Base-by-base conservation (phyloP, 169 alveolate species). In the Cystoisospora suis region DNA sequence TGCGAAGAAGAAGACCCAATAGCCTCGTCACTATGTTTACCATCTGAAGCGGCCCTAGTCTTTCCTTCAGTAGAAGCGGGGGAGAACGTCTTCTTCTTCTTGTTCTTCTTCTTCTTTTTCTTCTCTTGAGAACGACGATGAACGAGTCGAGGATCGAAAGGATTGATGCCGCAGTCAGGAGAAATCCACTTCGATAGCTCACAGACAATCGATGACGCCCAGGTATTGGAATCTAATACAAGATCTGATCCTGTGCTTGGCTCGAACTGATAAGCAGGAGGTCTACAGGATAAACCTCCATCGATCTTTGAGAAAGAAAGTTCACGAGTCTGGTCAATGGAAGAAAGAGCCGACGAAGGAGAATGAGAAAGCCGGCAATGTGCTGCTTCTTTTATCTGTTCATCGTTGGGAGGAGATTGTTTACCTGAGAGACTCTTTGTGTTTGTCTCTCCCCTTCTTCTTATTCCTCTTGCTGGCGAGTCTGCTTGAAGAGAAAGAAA, bases 231-330 rank as follows among this genome's bases (percentile, higher is more conserved):
- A 38, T 72, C 83, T 29, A 72, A 53, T 29, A 53, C 83, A 29
- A 72, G 23, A 38, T 72, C 83, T 34, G 83, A 72, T 17, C 53
- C 83, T 5, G 83, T 72, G 83, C 83, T 72, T 34, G 83, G 83
- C 17, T 46, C 3, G 83, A 72, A 72, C 38, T 46, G 38, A 53
- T 27, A 2, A 5, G 56, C 7, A 34, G 6, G 58, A 9, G 83
- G 83, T 27, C 36, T 12, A n/a, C 20, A 46, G 56, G 56, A 0
- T 46, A 72, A 53, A 32, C 83, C 83, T 34, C 83, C 83, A 38
- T 72, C 83, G n/a, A 72, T 56, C 58, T 38, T 56, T 29, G 58
- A 38, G 56, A 72, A 72, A 15, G 58, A 38, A 53, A 23, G 65
- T 23, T 53, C 23, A 15, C 65, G 29, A 12, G 65, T 12, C 23